These are phyloP conservation scores for Apiospora malaysiana DNA, from an alignment of 2,329 filamentous ascomycete species.

Conservation along the genomic window DNA sequence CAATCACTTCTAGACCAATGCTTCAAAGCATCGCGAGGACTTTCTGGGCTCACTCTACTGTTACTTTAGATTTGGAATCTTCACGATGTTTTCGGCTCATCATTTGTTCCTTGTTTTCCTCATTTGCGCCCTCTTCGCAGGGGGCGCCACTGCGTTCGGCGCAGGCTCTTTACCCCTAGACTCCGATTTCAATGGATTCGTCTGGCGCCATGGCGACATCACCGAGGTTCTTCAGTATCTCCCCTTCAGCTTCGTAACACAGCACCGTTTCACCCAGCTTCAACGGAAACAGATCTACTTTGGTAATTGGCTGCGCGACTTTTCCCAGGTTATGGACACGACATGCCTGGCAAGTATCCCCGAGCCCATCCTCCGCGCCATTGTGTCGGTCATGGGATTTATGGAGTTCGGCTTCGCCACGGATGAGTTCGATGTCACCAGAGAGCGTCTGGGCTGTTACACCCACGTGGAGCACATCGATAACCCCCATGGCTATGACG, in stretches of 20 bases:
- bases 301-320: slow-evolving; percentile 55
- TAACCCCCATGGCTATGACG: slow-evolving; percentile 46
- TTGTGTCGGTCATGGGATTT: slow-evolving; percentile 61
- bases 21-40: not conserved
- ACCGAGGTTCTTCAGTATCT: slow-evolving; percentile 45
- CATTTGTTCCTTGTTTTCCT: slow-evolving; percentile 29
- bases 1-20: not conserved
- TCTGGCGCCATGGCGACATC: slow-evolving; percentile 49
- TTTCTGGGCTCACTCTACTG: not conserved
- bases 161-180: slow-evolving; percentile 44
- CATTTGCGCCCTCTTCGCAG: slow-evolving; percentile 43
- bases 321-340: slow-evolving; percentile 60
- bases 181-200: slow-evolving; percentile 48
- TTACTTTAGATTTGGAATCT: not conserved
- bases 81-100: not conserved
- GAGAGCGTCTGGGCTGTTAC: slow-evolving; percentile 55
- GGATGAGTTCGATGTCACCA: slow-evolving; percentile 61
- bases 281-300: slow-evolving; percentile 49
- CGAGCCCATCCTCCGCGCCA: slow-evolving; percentile 57
- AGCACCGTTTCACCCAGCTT: slow-evolving; percentile 45
- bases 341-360: slow-evolving; percentile 59
- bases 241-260: slow-evolving; percentile 44
- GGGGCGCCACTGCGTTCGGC: slow-evolving; percentile 43
- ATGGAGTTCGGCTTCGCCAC: slow-evolving; percentile 63
- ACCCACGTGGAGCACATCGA: slow-evolving; percentile 61